Conservation (phyloP, 768 basidiomycete genomes). For the Butyriboletus loyo region DNA sequence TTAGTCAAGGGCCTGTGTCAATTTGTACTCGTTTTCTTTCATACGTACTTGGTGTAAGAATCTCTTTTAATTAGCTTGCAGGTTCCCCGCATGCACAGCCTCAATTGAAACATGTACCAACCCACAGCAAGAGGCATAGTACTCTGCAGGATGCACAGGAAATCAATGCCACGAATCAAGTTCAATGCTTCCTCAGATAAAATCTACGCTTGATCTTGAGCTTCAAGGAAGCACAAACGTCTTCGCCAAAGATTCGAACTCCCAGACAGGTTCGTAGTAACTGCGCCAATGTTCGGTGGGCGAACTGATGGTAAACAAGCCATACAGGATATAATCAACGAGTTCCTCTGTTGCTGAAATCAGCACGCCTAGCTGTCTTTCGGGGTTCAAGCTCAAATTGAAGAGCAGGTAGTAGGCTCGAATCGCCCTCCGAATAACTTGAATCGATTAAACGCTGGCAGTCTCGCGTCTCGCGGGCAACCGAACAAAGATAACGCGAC, state of each 20-base stretch:
- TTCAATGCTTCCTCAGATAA: too few relatives aligned
- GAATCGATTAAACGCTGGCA: background rate
- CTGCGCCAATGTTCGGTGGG: background rate
- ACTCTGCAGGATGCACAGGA: background rate
- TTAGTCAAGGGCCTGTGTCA: background rate
- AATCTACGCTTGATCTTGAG: background rate
- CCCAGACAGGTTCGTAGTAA: background rate
- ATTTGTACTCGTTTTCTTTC: background rate
- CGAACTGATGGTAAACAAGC: background rate
- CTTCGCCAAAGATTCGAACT: background rate
- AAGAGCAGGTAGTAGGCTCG: background rate
- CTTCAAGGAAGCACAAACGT: background rate
- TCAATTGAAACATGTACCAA: too few relatives aligned
- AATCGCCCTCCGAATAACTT: background rate
- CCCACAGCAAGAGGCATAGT: background rate
- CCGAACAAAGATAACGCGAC: too few relatives aligned
- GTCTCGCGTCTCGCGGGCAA: background rate
- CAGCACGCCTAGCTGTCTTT: background rate
- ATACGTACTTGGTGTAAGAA: background rate
- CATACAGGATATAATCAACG: background rate
- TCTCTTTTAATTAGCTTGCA: too few relatives aligned
- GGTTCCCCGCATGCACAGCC: too few relatives aligned
- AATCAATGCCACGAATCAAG: background rate
- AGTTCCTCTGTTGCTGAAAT: background rate
- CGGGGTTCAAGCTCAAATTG: background rate